Base-by-base conservation (phyloP, 805 yeast species). In the Saturnispora saitoi region DNA sequence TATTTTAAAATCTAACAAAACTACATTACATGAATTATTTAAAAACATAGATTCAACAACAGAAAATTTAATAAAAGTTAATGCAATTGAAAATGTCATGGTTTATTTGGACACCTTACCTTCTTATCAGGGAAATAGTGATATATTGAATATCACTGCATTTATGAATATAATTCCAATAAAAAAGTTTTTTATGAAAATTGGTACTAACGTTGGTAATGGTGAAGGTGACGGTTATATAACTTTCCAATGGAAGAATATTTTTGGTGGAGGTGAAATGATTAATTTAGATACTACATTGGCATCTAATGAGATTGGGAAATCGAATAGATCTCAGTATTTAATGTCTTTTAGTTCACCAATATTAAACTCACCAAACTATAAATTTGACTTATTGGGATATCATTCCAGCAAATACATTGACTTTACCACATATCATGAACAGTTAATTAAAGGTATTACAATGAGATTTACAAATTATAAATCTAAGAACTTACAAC, bases 221-320 rank as follows among this genome's bases (percentile, higher is more conserved):
- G 95, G 95, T 30, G 98, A 93, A 69, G 99, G 97, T 29, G 93
- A 86, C 60, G 98, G 97, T 1, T 89, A 90, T 60, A 73, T 88
- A 42, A 82, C 86, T 30, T 78, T 90, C 48, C 89, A 80, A 63
- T 69, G 75, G 60, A 70, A 70, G 47, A 78, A 78, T 56, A 58
- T 77, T 17, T 75, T 77, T 64, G 83, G 82, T 0, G 83, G 82
- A 9, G 81, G 75, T 3, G 83, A 78, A 53, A 64, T 63, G 32
- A 54, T 78, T 30, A 66, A 68, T 30, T 72, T 77, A 49, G 81
- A 77, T 58, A 67, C 70, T 14, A 67, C 62, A 41, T 53, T 67
- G 42, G 61, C 69, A 1, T 64, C 70, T 8, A 80, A 79, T 45
- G 59, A 60, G 34, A 63, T 75, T 2, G 80, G 79, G 4, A 72